Percentiles rank a stretch among this genome's conserved stretches.
phyloP scores from a whole-genome alignment of 2,329 filamentous ascomycete species.

The Cladosporium halotolerans region DNA sequence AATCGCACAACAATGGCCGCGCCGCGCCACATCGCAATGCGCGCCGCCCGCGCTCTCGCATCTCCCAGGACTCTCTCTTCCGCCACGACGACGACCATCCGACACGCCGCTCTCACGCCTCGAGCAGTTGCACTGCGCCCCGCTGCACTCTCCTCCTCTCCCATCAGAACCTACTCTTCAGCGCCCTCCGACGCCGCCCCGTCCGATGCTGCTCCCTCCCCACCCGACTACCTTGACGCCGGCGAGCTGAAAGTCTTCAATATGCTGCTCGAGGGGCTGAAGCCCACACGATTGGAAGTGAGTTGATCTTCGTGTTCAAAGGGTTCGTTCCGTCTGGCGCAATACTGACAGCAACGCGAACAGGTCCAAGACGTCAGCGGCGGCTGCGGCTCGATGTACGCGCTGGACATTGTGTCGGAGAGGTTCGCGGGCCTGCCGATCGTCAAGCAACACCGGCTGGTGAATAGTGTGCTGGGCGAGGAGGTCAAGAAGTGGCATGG shows the following conservation, averaged over 20 bases:
- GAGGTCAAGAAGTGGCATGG: constrained; percentile 79
- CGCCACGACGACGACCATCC: not conserved
- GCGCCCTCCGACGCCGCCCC: constrained; percentile 19
- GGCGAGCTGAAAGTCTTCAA: constrained; percentile 43
- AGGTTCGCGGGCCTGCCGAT: constrained; percentile 65
- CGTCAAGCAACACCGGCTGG: constrained; percentile 76
- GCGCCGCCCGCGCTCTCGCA: not conserved
- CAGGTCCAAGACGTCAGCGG: constrained; percentile 74
- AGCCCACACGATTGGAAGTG: constrained; percentile 43
- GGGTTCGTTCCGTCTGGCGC: too few relatives aligned
- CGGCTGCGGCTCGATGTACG: constrained; percentile 83
- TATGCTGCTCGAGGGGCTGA: constrained; percentile 37
- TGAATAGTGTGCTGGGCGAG: constrained; percentile 67
- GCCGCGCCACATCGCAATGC: constrained; percentile 5
- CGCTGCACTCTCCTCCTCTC: not conserved
- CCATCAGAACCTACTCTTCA: not conserved
- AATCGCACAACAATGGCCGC: not conserved
- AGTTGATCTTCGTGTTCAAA: constrained; percentile 7
- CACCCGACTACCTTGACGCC: constrained; percentile 44
- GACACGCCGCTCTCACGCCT: not conserved
- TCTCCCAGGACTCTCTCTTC: not conserved
- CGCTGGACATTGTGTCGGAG: constrained; percentile 67
- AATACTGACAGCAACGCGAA: constrained; percentile 16
- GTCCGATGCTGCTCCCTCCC: constrained; percentile 4
- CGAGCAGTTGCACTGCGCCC: not conserved